Conservation (phyloP, 1,139 yeast genomes). For the Yamadazyma blattariae region DNA sequence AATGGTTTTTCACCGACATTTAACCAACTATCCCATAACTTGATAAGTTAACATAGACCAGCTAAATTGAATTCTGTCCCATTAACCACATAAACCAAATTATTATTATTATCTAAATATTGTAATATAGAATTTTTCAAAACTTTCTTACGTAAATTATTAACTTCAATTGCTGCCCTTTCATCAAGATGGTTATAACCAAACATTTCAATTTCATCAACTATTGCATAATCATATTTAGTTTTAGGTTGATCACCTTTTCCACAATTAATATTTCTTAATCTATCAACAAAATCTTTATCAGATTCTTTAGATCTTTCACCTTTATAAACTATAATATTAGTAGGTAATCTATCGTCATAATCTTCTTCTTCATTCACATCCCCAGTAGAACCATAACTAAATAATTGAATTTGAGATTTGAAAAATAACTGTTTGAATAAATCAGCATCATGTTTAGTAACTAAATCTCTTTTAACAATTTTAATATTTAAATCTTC, state of each 20-base stretch:
- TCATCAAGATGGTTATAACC: slow-evolving; percentile 4
- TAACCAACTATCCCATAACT: too few species aligned
- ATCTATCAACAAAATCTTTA: slow-evolving; percentile 11
- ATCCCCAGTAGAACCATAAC: slow-evolving; percentile 5
- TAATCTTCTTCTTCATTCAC: slow-evolving; percentile 8
- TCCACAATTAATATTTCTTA: slow-evolving; percentile 7
- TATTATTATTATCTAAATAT: slow-evolving; percentile 11
- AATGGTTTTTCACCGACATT: too few species aligned
- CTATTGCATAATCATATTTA: slow-evolving; percentile 6
- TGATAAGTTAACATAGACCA: too few species aligned
- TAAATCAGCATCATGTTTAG: slow-evolving; percentile 9
- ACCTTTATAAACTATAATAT: slow-evolving; percentile 13
- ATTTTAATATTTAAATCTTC: slow-evolving; percentile 5
- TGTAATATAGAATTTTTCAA: slow-evolving; percentile 8
- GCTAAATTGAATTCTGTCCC: slow-evolving; percentile 9
- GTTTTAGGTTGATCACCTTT: not conserved
- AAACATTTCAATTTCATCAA: slow-evolving; percentile 10
- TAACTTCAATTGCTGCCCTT: slow-evolving; percentile 10
- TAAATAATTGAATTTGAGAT: slow-evolving; percentile 7
- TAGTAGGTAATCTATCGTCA: slow-evolving; percentile 12
- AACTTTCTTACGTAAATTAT: slow-evolving; percentile 9
- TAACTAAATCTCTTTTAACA: slow-evolving; percentile 6
- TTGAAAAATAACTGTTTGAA: slow-evolving; percentile 11
- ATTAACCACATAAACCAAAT: slow-evolving; percentile 13
- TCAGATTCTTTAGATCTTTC: slow-evolving; percentile 7